Evolutionary conservation across 2,329 filamentous ascomycete genomes (phyloP).

Genomic region (Fusarium subtropicale): DNA sequence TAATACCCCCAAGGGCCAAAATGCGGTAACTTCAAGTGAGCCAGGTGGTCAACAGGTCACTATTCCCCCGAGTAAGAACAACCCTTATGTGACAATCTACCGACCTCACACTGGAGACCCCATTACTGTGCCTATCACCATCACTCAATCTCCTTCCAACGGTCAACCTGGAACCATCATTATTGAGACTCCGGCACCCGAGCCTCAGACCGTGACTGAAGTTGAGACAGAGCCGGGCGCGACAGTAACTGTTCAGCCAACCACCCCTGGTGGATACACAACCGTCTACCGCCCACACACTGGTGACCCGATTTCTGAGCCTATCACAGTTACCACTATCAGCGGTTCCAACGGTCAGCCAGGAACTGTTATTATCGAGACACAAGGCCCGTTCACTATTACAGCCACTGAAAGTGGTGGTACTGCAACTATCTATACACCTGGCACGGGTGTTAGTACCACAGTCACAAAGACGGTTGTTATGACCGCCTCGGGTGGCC

Average conservation of each 20-base stretch:
- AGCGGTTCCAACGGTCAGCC: slow-evolving; percentile 28
- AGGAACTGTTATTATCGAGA: slow-evolving; percentile 36
- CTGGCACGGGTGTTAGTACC: slow-evolving; percentile 18
- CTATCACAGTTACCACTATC: slow-evolving; percentile 32
- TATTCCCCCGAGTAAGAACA: slow-evolving; percentile 30
- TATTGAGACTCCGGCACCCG: slow-evolving; percentile 26
- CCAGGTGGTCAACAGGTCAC: slow-evolving; percentile 22
- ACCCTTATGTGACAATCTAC: slow-evolving; percentile 34
- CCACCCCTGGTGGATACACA: slow-evolving; percentile 10
- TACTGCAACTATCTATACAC: slow-evolving; percentile 27
- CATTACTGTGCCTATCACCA: slow-evolving; percentile 33
- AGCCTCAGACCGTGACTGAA: slow-evolving; percentile 15
- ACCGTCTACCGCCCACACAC: slow-evolving; percentile 33
- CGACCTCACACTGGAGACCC: slow-evolving; percentile 28
- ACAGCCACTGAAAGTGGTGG: slow-evolving; percentile 18
- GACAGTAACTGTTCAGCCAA: slow-evolving; percentile 23
- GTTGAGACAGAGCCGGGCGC: slow-evolving; percentile 6
- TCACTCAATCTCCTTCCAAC: slow-evolving; percentile 28
- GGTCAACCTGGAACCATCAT: slow-evolving; percentile 36
- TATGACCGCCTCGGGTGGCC: slow-evolving; percentile 8
- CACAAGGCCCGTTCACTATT: slow-evolving; percentile 28
- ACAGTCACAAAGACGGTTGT: slow-evolving; percentile 27
- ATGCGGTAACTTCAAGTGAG: slow-evolving; percentile 11
- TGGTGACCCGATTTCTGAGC: slow-evolving; percentile 22
- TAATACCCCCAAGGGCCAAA: slow-evolving; percentile 26